Percentiles rank a stretch among this genome's conserved stretches.
Conservation (phyloP, 805 yeast species). For the Nakazawaea anatomiae region DNA sequence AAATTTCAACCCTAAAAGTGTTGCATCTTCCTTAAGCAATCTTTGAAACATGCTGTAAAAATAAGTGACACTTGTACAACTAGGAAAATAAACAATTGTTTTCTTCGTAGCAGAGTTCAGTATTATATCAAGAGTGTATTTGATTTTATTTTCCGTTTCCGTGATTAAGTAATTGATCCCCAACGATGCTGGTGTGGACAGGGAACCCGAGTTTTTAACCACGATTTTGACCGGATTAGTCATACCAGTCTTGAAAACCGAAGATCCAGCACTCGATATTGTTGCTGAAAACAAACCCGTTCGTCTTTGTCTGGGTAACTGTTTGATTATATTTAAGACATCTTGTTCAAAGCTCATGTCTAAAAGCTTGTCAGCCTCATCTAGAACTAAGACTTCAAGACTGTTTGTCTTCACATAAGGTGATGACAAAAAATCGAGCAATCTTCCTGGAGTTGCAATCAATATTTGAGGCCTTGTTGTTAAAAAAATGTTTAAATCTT, state of each 20-base stretch:
- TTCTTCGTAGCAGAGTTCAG: constrained; percentile 57
- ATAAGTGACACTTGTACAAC: constrained; percentile 78
- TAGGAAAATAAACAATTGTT: constrained; percentile 88
- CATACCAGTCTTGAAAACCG: constrained; percentile 82
- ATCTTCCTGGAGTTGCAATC: constrained; percentile 90
- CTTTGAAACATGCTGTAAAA: constrained; percentile 54
- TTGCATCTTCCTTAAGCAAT: constrained; percentile 23
- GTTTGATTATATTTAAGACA: constrained; percentile 56
- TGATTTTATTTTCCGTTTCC: constrained; percentile 55
- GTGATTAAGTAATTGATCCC: constrained; percentile 55
- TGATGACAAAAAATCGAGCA: constrained; percentile 65
- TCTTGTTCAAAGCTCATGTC: constrained; percentile 73
- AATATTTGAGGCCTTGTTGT: constrained; percentile 62
- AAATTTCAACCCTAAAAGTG: constrained; percentile 31
- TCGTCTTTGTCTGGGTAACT: constrained; percentile 85
- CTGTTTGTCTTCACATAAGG: constrained; percentile 51
- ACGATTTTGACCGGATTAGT: constrained; percentile 86
- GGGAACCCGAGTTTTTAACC: constrained; percentile 48
- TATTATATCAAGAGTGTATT: constrained; percentile 49
- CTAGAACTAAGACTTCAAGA: constrained; percentile 72
- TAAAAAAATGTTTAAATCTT: constrained; percentile 60
- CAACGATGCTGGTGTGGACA: constrained; percentile 55
- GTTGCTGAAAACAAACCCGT: constrained; percentile 96
- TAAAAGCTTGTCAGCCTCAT: constrained; percentile 88
- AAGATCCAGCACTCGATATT: constrained; percentile 71